A percentile compares a stretch with the other conserved stretches of the same genome.
Conservation (phyloP, 2,329 filamentous ascomycete genomes). For the Talaromyces atroroseus region DNA sequence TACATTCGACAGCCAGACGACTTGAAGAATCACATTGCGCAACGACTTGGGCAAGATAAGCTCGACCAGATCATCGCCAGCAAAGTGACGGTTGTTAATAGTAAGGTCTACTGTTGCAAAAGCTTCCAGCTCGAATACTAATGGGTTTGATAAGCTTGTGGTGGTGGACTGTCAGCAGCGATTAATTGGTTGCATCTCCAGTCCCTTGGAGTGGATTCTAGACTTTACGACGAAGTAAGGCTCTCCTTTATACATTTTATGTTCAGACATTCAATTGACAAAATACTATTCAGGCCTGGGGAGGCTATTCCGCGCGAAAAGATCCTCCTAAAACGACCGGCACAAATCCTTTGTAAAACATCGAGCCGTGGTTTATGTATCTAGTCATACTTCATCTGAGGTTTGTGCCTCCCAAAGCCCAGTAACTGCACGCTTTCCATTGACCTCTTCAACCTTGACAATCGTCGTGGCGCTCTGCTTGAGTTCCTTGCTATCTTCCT, state of each 20-base stretch:
- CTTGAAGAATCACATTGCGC: neutral
- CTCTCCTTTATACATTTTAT: neutral
- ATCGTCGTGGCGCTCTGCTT: constrained; percentile 2
- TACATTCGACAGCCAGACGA: constrained; percentile 1
- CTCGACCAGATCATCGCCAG: neutral
- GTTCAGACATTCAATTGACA: neutral
- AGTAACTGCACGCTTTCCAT: neutral
- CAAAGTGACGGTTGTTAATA: neutral
- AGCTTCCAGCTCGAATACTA: neutral
- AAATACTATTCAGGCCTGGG: neutral
- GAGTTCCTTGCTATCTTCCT: neutral
- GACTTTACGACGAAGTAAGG: neutral
- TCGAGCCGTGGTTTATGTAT: neutral
- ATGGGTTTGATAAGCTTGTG: neutral
- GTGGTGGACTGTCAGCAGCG: neutral
- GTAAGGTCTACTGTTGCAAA: neutral
- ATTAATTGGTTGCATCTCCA: neutral
- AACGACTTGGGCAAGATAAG: neutral
- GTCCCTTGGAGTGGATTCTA: neutral
- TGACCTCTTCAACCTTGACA: constrained; percentile 1
- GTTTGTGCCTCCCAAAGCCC: neutral
- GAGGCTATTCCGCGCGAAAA: neutral
- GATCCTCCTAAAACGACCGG: neutral
- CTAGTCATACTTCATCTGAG: neutral
- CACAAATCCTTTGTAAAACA: neutral